Evolutionary conservation across 306 rosid genomes (phyloP), one percentile per base, ranked within the genome.

Genomic region (Styphnolobium japonicum): DNA sequence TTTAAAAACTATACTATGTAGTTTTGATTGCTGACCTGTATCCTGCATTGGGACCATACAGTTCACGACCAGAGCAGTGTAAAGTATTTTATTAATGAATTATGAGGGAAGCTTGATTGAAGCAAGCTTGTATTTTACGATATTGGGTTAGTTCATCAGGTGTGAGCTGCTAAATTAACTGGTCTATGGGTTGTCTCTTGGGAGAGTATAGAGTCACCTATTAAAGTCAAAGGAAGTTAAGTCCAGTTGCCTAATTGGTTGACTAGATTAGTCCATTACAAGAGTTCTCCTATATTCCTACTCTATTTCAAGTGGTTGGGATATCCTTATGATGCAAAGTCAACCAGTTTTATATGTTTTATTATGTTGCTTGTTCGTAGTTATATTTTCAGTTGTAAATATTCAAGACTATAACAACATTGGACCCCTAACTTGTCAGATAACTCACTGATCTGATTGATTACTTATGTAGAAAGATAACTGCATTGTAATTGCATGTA

Each of bases 141-240:
- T 81, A 18, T n/a, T 58, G 52, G 73, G 49, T 27, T 58, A 56
- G 27, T 76, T 49, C 67, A 49, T 66, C 48, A 10, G 21, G 55
- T 49, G 71, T 18, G 76, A 43, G 57, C 86, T 25, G 67, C 84
- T 83, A 23, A 61, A 82, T 79, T 64, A 56, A 36, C 51, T 25
- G 49, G 64, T 67, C 61, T 61, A 45, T 85, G 56, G 43, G 77
- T 39, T 69, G 36, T 73, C 79, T 65, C 45, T 58, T 65, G 27
- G 60, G 75, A 29, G 85, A 79, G 37, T 12, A 55, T 19, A 69
- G 79, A 82, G 81, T 76, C 82, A 34, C 73, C 72, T 80, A 10
- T 39, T 56, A 69, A 81, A 84, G 87, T 88, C 91, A 81, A 91
- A 84, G 73, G 80, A 66, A 75, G 68, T 79, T 79, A 73, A 77